A percentile compares a stretch with the other conserved stretches of the same genome.
These are phyloP conservation scores for Yamadazyma dushanensis DNA, from an alignment of 1,139 yeast species.

Conservation along the genomic window DNA sequence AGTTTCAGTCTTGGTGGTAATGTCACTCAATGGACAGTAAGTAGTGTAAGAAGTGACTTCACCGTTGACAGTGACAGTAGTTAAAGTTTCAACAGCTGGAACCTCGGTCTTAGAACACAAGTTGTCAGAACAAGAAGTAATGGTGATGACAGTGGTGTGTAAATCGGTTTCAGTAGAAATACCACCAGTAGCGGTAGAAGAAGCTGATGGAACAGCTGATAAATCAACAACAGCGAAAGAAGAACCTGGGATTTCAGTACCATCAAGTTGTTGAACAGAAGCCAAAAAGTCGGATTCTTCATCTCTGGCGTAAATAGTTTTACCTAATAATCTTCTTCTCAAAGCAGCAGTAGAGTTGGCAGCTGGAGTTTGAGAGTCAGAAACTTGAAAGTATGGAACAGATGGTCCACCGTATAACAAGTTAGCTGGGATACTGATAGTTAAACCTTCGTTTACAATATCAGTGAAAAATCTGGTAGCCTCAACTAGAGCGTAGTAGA, in stretches of 20 bases:
- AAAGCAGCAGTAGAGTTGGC: constrained; percentile 41
- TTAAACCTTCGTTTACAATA: constrained; percentile 35
- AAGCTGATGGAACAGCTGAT: constrained; percentile 12
- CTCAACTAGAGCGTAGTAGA: constrained; percentile 33
- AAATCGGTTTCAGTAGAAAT: constrained; percentile 17
- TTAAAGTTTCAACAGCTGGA: constrained; percentile 24
- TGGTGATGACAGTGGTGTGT: constrained; percentile 29
- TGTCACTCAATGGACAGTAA: constrained; percentile 16
- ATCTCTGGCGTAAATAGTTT: constrained; percentile 14
- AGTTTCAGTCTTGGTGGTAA: constrained; percentile 11
- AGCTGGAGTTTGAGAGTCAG: constrained; percentile 25
- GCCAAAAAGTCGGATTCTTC: constrained; percentile 22
- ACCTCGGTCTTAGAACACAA: constrained; percentile 30
- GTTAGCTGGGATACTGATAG: constrained; percentile 34
- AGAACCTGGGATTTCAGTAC: constrained; percentile 20
- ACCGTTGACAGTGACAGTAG: constrained; percentile 23
- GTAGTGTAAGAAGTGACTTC: constrained; percentile 29
- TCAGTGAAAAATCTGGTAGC: constrained; percentile 32
- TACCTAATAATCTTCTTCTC: constrained; percentile 31
- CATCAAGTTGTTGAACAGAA: constrained; percentile 26
- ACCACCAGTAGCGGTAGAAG: constrained; percentile 8
- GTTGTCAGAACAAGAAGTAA: constrained; percentile 47
- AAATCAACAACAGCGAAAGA: constrained; percentile 18
- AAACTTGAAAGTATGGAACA: constrained; percentile 28
- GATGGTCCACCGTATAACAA: constrained; percentile 26